Base-by-base conservation (phyloP, 2,329 filamentous ascomycete genomes). In the Aspergillus sp. region DNA sequence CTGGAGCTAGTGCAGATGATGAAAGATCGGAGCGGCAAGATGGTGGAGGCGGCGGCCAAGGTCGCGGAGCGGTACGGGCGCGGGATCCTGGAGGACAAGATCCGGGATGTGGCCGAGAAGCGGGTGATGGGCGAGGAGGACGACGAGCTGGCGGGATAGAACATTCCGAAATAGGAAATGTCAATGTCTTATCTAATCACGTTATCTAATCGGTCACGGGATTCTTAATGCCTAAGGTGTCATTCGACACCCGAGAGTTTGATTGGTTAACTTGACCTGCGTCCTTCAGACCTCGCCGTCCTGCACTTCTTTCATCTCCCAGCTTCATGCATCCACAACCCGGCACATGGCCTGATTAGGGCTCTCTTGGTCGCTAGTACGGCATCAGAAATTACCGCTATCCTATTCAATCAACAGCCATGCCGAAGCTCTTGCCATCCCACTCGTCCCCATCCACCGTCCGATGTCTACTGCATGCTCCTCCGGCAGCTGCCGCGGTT, bases 21-120 rank as follows among this genome's bases (percentile, higher is more conserved):
- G 79, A 74, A 74, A 27, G 88, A 96, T 63, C 71, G 77, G 28
- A 82, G 76, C 39, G 89, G 89, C 12, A 80, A 82, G 57, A 95
- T 95, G 84, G 61, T 94, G 36, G 86, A 95, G 57, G 83, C 89
- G 4, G 91, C 91, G 1, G 76, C 78, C 35, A 94, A 93, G 70
- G 76, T 98, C 30, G 91, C 91, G 6, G 76, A 82, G 53, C 71
- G 89, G 47, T 98, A 93, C 63, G 83, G 83, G 7, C 70, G 83
- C 39, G 72, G 74, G 25, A 74, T 95, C 15, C 61, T 98, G 46
- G 81, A 81, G 26, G 85, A 89, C 51, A 96, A 96, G 74, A 96
- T 98, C 52, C 72, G 80, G 32, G 84, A 93, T 54, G 49, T 91
- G 48, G 86, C 79, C 1, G 88, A 95, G 67, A 69, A 68, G 52